Percentiles rank a stretch among this genome's conserved stretches.
phyloP scores from a whole-genome alignment of 2,329 filamentous ascomycete genomes.

The Aureobasidium subglaciale region DNA sequence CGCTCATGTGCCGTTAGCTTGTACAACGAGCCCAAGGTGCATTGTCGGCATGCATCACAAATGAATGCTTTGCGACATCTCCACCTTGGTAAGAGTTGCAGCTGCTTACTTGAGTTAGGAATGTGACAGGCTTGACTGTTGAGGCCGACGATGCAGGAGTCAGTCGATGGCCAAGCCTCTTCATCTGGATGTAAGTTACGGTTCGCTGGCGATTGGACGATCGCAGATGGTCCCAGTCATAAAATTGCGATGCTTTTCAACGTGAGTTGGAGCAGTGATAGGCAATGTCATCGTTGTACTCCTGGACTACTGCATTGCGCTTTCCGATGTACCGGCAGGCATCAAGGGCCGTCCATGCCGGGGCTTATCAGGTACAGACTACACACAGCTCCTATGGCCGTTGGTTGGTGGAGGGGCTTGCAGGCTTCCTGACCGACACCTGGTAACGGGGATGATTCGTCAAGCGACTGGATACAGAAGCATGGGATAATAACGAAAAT shows the following conservation, averaged over 20 bases:
- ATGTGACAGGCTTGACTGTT: neutral
- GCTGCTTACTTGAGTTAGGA: neutral
- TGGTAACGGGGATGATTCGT: neutral
- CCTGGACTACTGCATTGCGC: neutral
- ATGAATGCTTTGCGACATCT: too few relatives aligned
- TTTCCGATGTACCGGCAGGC: neutral
- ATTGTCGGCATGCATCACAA: neutral
- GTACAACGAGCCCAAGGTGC: neutral
- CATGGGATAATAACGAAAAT: neutral
- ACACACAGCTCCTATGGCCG: neutral
- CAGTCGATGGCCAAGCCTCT: neutral
- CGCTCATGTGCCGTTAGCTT: neutral
- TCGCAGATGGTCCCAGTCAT: too few relatives aligned
- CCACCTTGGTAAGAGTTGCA: too few relatives aligned
- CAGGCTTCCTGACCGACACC: neutral
- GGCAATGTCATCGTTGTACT: neutral
- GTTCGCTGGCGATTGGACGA: too few relatives aligned
- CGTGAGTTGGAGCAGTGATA: neutral
- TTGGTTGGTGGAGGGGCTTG: slow-evolving; percentile 10
- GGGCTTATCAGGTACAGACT: slow-evolving; percentile 9
- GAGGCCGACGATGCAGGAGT: neutral
- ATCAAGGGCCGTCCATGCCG: slow-evolving; percentile 7
- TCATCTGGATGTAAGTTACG: neutral
- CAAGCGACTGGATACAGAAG: neutral
- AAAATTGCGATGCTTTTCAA: neutral